phyloP scores from a whole-genome alignment of 495 filamentous ascomycete genomes.

The Penicillium mononematosum region DNA sequence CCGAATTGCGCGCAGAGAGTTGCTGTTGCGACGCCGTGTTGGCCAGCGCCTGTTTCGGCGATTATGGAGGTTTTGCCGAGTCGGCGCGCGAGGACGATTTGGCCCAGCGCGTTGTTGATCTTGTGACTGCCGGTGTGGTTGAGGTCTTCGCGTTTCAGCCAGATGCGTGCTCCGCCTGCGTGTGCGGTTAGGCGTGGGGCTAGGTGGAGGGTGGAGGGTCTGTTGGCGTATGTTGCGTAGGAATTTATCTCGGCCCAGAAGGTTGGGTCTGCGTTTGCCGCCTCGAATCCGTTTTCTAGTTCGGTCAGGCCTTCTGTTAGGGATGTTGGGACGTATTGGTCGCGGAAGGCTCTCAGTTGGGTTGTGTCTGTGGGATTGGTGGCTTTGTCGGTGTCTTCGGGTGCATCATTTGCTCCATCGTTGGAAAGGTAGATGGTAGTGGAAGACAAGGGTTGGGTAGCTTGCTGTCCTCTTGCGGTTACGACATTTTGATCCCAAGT shows the following conservation, averaged over 20 bases:
- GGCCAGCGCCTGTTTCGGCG: slow-evolving; percentile 90
- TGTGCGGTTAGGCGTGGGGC: slow-evolving; percentile 84
- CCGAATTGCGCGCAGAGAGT: slow-evolving; percentile 93
- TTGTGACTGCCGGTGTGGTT: slow-evolving; percentile 86
- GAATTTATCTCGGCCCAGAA: slow-evolving; percentile 17
- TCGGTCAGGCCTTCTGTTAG: slow-evolving; percentile 10
- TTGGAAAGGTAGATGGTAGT: neutral
- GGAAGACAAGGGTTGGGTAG: neutral
- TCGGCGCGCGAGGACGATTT: slow-evolving; percentile 75
- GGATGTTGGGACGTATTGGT: slow-evolving; percentile 15
- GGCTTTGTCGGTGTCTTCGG: neutral
- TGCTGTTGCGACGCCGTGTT: slow-evolving; percentile 92
- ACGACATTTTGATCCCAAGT: neutral
- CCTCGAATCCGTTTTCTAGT: slow-evolving; percentile 8
- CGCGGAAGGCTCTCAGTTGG: slow-evolving; percentile 11
- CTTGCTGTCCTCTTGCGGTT: neutral
- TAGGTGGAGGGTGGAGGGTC: slow-evolving; percentile 42
- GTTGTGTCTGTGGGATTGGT: neutral
- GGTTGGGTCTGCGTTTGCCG: slow-evolving; percentile 2
- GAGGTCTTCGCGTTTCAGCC: slow-evolving; percentile 91
- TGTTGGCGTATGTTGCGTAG: slow-evolving; percentile 8
- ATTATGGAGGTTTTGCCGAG: slow-evolving; percentile 92
- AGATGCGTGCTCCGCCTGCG: slow-evolving; percentile 88
- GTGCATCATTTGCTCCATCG: neutral
- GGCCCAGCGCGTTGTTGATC: slow-evolving; percentile 93